These are phyloP conservation scores for Heterobasidion occidentale DNA, from an alignment of 1,284 basidiomycete genomes.

Conservation along the genomic window DNA sequence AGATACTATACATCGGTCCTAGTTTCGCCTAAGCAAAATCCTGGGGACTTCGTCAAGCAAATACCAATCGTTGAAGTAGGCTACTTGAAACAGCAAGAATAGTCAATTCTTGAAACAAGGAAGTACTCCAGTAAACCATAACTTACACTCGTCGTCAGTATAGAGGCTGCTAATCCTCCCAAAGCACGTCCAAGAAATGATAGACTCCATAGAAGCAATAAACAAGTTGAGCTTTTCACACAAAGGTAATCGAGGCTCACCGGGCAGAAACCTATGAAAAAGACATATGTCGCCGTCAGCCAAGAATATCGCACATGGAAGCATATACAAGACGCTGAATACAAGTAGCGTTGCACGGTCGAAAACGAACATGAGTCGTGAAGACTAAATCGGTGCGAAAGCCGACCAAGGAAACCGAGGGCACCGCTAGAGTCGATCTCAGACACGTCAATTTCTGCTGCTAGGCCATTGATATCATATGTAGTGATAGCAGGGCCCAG, in stretches of 20 bases:
- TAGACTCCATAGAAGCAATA: too few species aligned
- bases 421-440: background rate
- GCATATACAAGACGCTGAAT: background rate
- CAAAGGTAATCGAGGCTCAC: too few species aligned
- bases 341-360: background rate
- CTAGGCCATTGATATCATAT: background rate
- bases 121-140: too few species aligned
- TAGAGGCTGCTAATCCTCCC: background rate
- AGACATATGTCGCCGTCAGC: background rate
- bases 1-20: too few species aligned
- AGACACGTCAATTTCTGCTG: background rate
- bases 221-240: too few species aligned
- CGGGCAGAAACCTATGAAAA: background rate
- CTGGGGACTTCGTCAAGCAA: too few species aligned
- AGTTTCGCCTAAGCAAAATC: too few species aligned
- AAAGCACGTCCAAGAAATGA: background rate
- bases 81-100: background rate
- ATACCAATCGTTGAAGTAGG: background rate
- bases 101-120: background rate
- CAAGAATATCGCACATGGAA: background rate
- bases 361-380: background rate
- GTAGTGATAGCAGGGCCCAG: background rate
- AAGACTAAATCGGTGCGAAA: background rate
- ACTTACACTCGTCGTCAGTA: background rate
- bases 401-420: background rate